Percentiles rank a stretch among this genome's conserved stretches.
These are phyloP conservation scores for Parascedosporium putredinis DNA, from an alignment of 2,329 filamentous ascomycete genomes.

Conservation along the genomic window DNA sequence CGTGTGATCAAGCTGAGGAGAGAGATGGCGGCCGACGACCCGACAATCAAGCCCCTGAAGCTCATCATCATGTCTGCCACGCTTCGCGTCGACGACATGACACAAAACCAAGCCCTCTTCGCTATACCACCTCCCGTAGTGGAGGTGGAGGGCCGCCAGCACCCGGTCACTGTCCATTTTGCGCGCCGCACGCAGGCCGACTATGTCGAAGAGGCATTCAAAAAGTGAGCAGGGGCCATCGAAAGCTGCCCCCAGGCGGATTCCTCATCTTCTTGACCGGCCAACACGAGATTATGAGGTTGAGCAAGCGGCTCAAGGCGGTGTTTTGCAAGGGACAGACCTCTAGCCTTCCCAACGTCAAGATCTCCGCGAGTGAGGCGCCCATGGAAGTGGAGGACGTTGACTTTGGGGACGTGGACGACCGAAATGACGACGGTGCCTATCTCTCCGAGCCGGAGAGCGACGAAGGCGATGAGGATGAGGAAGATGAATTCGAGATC, in stretches of 20 bases:
- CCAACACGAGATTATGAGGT: constrained; percentile 76
- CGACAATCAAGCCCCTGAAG: constrained; percentile 68
- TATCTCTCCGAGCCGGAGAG: constrained; percentile 20
- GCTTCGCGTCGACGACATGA: constrained; percentile 80
- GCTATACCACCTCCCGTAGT: constrained; percentile 69
- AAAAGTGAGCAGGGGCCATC: constrained; percentile 82
- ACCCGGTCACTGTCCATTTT: constrained; percentile 84
- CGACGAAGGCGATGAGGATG: constrained; percentile 43
- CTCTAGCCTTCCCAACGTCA: constrained; percentile 54
- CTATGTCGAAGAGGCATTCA: constrained; percentile 83
- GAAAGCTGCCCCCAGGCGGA: constrained; percentile 78
- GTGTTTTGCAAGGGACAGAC: constrained; percentile 49
- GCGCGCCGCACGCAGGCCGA: constrained; percentile 71
- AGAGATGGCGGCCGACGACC: constrained; percentile 62
- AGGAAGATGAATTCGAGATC: constrained; percentile 58
- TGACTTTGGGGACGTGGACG: constrained; percentile 63
- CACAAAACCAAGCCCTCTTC: constrained; percentile 74
- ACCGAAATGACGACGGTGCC: constrained; percentile 22
- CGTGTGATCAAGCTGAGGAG: constrained; percentile 78
- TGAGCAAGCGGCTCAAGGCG: constrained; percentile 70
- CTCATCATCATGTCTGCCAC: constrained; percentile 98
- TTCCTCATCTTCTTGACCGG: constrained; percentile 93
- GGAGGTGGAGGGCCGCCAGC: constrained; percentile 84
- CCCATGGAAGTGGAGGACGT: constrained; percentile 80
- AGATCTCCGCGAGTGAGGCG: constrained; percentile 65